A percentile compares a stretch with the other conserved stretches of the same genome.
Evolutionary conservation across 129 eudicot species (phyloP).

Genomic region (Flaveria sonorensis): DNA sequence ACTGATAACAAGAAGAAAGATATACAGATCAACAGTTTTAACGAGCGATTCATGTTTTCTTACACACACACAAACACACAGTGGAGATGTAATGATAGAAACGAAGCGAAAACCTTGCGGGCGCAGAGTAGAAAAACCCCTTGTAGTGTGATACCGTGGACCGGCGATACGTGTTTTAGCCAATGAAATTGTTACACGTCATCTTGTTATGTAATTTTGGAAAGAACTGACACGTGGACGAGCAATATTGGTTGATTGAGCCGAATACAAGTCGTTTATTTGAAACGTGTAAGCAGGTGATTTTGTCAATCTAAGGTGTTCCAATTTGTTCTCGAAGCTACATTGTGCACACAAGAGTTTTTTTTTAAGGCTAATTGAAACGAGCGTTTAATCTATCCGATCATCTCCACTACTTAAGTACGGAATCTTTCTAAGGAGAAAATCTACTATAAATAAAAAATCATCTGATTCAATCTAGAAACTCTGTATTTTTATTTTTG

Average conservation of each 20-base stretch:
- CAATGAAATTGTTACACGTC: conserved; percentile 45
- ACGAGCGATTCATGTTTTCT: conserved; percentile 27
- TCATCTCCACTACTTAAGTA: no score
- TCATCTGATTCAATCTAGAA: no score
- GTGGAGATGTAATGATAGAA: conserved; percentile 11
- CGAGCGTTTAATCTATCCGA: no score
- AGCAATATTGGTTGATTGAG: conserved; percentile 16
- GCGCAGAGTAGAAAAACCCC: conserved; percentile 44
- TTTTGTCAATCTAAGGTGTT: conserved; percentile 6
- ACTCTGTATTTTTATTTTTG: no score
- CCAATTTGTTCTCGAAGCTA: not conserved
- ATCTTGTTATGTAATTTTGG: conserved; percentile 10
- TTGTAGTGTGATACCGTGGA: conserved; percentile 27
- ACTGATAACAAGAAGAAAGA: conserved; percentile 27
- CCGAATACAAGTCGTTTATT: not conserved
- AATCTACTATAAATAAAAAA: no score
- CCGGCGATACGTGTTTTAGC: conserved; percentile 42
- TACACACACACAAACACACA: conserved; percentile 23
- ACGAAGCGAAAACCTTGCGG: conserved; percentile 24
- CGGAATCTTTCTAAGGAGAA: no score
- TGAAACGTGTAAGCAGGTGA: conserved; percentile 4
- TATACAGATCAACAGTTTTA: conserved; percentile 24
- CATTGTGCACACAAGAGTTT: no score
- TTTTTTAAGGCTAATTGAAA: no score
- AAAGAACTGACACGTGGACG: conserved; percentile 32